These are phyloP conservation scores for Obba rivulosa DNA, from an alignment of 768 basidiomycete genomes.

Conservation along the genomic window DNA sequence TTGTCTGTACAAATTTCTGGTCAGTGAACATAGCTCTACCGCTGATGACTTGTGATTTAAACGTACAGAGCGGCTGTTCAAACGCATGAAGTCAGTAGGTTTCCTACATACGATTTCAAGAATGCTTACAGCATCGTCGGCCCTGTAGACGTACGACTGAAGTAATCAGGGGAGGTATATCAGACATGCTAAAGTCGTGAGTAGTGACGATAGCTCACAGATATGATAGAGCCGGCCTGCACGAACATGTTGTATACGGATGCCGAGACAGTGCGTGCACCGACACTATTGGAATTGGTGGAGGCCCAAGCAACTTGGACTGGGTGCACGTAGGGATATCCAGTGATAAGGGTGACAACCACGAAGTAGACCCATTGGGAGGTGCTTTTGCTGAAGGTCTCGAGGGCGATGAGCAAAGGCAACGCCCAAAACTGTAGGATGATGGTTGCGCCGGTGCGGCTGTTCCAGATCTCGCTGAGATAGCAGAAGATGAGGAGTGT, in stretches of 20 bases:
- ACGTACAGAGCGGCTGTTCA: slow-evolving; percentile 20
- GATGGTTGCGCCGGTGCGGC: slow-evolving; percentile 49
- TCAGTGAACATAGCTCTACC: not conserved
- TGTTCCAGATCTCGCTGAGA: slow-evolving; percentile 51
- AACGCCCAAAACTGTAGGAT: slow-evolving; percentile 58
- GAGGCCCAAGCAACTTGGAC: slow-evolving; percentile 49
- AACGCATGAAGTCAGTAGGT: not conserved
- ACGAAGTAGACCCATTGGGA: slow-evolving; percentile 55
- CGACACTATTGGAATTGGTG: slow-evolving; percentile 55
- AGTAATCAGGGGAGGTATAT: not conserved
- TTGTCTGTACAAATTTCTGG: slow-evolving; percentile 37
- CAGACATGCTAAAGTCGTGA: slow-evolving; percentile 10
- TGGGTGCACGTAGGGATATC: slow-evolving; percentile 34
- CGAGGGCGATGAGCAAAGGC: slow-evolving; percentile 53
- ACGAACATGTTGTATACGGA: slow-evolving; percentile 64
- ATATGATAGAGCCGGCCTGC: slow-evolving; percentile 47
- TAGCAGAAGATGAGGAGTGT: slow-evolving; percentile 38
- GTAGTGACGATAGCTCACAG: slow-evolving; percentile 23
- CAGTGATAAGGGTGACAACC: slow-evolving; percentile 50
- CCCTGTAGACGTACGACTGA: slow-evolving; percentile 51
- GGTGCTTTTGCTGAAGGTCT: slow-evolving; percentile 42
- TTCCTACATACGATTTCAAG: not conserved
- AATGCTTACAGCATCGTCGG: slow-evolving; percentile 34
- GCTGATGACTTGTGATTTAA: too few species aligned
- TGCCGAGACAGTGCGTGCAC: slow-evolving; percentile 42